Base-by-base conservation (phyloP, 1,139 yeast species). In the Hemisphaericaspora xylofermentans region DNA sequence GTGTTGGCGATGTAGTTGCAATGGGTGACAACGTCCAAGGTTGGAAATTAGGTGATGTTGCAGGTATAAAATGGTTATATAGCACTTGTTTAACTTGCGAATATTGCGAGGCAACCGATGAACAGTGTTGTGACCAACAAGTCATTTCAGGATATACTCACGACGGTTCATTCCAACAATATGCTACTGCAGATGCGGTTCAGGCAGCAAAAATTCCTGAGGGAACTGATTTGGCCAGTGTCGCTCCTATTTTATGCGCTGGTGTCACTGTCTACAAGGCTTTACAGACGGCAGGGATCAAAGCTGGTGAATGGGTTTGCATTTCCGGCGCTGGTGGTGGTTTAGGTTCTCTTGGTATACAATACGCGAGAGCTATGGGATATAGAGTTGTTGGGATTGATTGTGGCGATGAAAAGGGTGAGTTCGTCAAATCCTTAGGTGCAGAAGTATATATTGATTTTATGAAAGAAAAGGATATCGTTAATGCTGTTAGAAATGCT, bases 241-340 rank as follows among this genome's bases (percentile, higher is more conserved):
- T 63, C 24, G 56, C 70, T 19, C 71, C 71, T 19, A 61, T 66
- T 44, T 66, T 78, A 58, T 85, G 94, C 67, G 94, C 93, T 33
- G 94, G 94, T 66, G 78, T 85, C 66, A 85, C 94, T 39, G 91
- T 83, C 45, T 85, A 84, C 78, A 84, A 84, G 73, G 93, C 93
- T 26, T 67, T 85, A 56, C 84, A 84, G 73, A 78, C 82, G 37
- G 84, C 91, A 43, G 70, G 74, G 37, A 71, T 82, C 52, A 57
- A 53, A 40, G 80, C 91, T 39, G 94, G 93, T 57, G 80, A 85
- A 57, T 84, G 88, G 88, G 88, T 84, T 46, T 84, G 84, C 51
- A 71, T 85, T 55, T 80, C 88, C 47, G 94, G 95, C 66, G 91
- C 91, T 42, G 88, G 82, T 58, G 91, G 95, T 64, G 95, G 94